These are phyloP conservation scores for Leccinum broughii DNA, from an alignment of 768 basidiomycete species.

Conservation along the genomic window DNA sequence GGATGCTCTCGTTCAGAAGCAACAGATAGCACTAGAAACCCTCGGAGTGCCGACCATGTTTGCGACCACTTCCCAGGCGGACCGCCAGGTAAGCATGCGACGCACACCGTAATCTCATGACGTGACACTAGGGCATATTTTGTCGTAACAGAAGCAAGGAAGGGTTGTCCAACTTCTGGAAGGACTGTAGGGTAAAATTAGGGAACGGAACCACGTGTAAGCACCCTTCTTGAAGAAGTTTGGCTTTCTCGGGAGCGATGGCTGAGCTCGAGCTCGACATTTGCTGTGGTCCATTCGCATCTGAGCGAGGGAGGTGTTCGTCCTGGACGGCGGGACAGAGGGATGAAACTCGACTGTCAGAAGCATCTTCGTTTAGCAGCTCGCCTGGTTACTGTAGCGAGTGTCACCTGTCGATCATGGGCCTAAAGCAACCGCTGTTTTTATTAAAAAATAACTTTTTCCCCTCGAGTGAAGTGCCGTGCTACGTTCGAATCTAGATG, in stretches of 20 bases:
- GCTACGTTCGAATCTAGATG: neutral
- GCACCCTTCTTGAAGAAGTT: neutral
- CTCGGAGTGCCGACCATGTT: slow-evolving; percentile 75
- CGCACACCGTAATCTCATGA: neutral
- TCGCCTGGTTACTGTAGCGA: slow-evolving; percentile 2
- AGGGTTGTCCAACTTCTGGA: slow-evolving; percentile 69
- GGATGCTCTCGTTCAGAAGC: slow-evolving; percentile 71
- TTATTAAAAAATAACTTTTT: neutral
- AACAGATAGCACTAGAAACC: slow-evolving; percentile 62
- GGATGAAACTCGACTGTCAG: slow-evolving; percentile 1
- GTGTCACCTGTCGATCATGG: slow-evolving; percentile 11
- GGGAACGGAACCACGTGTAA: slow-evolving; percentile 8
- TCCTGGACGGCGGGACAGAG: slow-evolving; percentile 8
- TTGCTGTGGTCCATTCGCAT: neutral
- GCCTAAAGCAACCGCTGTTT: slow-evolving; percentile 1
- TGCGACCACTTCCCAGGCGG: slow-evolving; percentile 44
- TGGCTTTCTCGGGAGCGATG: neutral
- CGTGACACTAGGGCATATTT: slow-evolving; percentile 2
- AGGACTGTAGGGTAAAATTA: slow-evolving; percentile 38
- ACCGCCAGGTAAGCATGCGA: slow-evolving; percentile 54
- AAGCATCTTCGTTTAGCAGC: slow-evolving; percentile 6
- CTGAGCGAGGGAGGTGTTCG: neutral
- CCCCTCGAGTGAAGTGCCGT: neutral
- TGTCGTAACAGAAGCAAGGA: slow-evolving; percentile 57
- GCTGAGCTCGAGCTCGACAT: neutral